Conservation (phyloP, 768 basidiomycete genomes). For the Termitomyces bulborhizus region DNA sequence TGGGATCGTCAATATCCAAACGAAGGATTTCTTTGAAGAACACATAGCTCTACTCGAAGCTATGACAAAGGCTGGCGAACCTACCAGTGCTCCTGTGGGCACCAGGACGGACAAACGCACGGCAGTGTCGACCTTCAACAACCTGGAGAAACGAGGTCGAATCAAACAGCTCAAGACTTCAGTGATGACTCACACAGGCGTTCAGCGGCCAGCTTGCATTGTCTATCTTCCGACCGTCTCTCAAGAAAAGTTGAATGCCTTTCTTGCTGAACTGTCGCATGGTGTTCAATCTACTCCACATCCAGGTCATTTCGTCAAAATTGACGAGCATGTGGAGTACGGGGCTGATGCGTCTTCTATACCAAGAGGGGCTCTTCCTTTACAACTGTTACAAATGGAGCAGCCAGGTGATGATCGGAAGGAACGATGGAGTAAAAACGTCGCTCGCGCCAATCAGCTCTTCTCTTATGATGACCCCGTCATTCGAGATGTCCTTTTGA, state of each 20-base stretch:
- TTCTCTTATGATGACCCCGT: slow-evolving; percentile 47
- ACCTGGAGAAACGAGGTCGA: slow-evolving; percentile 57
- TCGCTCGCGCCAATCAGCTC: slow-evolving; percentile 41
- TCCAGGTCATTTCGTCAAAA: slow-evolving; percentile 34
- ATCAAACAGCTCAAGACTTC: slow-evolving; percentile 68
- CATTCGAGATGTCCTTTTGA: slow-evolving; percentile 57
- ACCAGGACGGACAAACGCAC: slow-evolving; percentile 73
- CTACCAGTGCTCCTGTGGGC: slow-evolving; percentile 64
- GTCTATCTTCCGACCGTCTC: slow-evolving; percentile 57
- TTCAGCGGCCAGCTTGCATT: slow-evolving; percentile 52
- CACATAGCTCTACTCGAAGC: slow-evolving; percentile 58
- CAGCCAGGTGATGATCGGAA: slow-evolving; percentile 32
- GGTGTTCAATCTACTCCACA: slow-evolving; percentile 26
- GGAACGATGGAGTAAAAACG: slow-evolving; percentile 40
- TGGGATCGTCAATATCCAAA: slow-evolving; percentile 60
- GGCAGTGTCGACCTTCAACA: slow-evolving; percentile 49
- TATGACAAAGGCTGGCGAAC: slow-evolving; percentile 53
- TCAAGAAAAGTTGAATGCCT: slow-evolving; percentile 48
- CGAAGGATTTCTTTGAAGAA: slow-evolving; percentile 64
- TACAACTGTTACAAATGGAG: slow-evolving; percentile 43
- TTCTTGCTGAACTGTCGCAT: slow-evolving; percentile 50
- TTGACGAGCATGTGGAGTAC: slow-evolving; percentile 52
- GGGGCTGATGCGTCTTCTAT: slow-evolving; percentile 33
- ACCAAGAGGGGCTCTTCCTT: slow-evolving; percentile 29
- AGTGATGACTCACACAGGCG: slow-evolving; percentile 52